Evolutionary conservation across 2,329 filamentous ascomycete species (phyloP), one percentile per base, ranked within the genome.

Genomic region (Monosporascus sp.): DNA sequence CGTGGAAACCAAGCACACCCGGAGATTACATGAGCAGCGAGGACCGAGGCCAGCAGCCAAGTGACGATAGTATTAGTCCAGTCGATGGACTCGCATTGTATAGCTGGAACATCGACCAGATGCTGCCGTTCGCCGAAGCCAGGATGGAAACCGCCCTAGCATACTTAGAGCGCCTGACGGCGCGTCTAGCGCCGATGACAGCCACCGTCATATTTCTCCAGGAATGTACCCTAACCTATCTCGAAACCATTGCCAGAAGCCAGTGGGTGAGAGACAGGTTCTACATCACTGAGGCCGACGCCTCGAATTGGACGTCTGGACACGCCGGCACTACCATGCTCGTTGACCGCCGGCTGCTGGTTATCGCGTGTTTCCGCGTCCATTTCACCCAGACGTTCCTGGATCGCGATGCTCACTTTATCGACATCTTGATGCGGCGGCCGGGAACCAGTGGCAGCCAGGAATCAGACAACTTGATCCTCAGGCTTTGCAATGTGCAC

Each of bases 401-500:
- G 71, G 72, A 75, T 45, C 70, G 80, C 6, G 81, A 84, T 59
- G 80, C 69, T 3, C 63, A 82, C 1, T 82, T 83, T 52, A 71
- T 81, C n/a, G 80, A 84, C 50, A 54, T 81, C 35, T 52, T 55
- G 0, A 51, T 75, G 22, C 52, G 58, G 1, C 37, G 59, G 22
- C 51, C 17, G 38, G 1, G 38, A 18, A 11, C 38, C 17, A 17
- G 17, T 39, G 37, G 6, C n/a, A 14, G 9, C 6, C 18, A 22
- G 18, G 8, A 24, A 2, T 43, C 9, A 51, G 37, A 64, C 5
- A 5, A 14, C 31, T 5, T 60, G 48, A 65, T 64, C 0, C 56
- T 83, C 6, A 72, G 80, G 4, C 60, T 83, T 4, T 81, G 79
- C 64, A 82, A 81, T 60, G 76, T 75, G 0, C 81, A 84, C 60